Evolutionary conservation across 139 green algal genomes (phyloP), one percentile per base, ranked within the genome.

Genomic region (Monoraphidium neglectum): DNA sequence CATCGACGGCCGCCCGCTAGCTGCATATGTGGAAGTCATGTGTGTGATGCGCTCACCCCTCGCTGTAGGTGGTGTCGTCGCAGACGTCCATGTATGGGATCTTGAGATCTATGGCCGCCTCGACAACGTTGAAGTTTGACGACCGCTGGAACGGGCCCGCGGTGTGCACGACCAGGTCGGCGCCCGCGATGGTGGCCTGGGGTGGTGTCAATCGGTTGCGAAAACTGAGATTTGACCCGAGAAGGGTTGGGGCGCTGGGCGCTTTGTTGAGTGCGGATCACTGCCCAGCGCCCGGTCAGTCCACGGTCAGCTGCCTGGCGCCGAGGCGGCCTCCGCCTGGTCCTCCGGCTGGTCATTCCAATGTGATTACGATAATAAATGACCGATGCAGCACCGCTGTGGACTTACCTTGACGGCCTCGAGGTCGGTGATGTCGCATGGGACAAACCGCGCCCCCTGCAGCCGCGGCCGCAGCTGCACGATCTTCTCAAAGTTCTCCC

Each of bases 81-180:
- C 93, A 98, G 5, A 99, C 93, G 77, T 99, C 96, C 47, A 99
- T 82, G 80, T 99, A 99, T 0, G 92, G 84, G 26, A 86, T 91
- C 0, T 83, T 80, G 1, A 72, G 76, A 0, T 83, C 83, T 0
- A 98, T 93, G n/a, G 86, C 86, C 23, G 93, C 90, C 63, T 97
- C 90, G 47, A 98, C 81, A 4, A 94, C 90, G 4, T 61, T 76
- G 77, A 83, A 92, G 72, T 84, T 86, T 2, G 83, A 70, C 30
- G 90, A 85, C 36, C 90, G 83, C 87, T 99, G 96, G 85, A 99
- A 99, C 37, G 96, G 96, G 1, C 95, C 95, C 1, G 95, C 95
- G 10, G 87, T 80, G 75, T 99, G 94, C 16, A 99, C 85, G 18
- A 98, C 86, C 32, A 97, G 74, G 70, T 92, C 85, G 8, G 80